Conservation (phyloP, 805 yeast species). For the Cyberlindnera mississippiensis region DNA sequence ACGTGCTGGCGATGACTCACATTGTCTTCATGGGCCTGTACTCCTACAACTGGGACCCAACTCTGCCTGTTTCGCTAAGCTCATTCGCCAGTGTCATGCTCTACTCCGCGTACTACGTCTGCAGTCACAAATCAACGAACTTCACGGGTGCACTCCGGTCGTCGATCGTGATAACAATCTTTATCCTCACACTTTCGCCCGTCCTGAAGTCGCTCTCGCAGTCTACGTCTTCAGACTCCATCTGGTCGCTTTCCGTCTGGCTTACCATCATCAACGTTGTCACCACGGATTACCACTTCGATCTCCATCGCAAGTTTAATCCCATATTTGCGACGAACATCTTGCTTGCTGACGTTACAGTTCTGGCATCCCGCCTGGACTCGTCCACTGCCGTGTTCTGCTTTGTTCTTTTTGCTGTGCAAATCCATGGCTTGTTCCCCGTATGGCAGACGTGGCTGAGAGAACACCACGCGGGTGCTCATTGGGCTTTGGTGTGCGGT, state of each 20-base stretch:
- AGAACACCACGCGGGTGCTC: constrained; percentile 25
- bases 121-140: neutral
- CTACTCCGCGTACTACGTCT: constrained; percentile 6
- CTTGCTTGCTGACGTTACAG: constrained; percentile 80
- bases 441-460: constrained; percentile 60
- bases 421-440: constrained; percentile 70
- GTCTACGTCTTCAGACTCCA: constrained; percentile 89
- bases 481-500: constrained; percentile 9
- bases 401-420: constrained; percentile 70
- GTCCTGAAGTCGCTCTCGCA: constrained; percentile 83
- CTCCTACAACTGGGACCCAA: constrained; percentile 45
- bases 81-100: constrained; percentile 7
- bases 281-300: constrained; percentile 63
- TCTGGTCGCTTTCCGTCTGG: constrained; percentile 89
- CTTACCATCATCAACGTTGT: constrained; percentile 64
- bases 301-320: constrained; percentile 28
- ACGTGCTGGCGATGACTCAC: constrained; percentile 58
- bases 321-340: constrained; percentile 76
- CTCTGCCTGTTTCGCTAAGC: constrained; percentile 34
- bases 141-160: constrained; percentile 46
- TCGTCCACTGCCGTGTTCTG: constrained; percentile 77
- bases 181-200: constrained; percentile 79
- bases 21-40: constrained; percentile 66
- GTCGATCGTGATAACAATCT: constrained; percentile 61
- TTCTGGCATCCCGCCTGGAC: constrained; percentile 80